Conservation (phyloP, 208 protist genomes). For the Trypanosoma congolense region DNA sequence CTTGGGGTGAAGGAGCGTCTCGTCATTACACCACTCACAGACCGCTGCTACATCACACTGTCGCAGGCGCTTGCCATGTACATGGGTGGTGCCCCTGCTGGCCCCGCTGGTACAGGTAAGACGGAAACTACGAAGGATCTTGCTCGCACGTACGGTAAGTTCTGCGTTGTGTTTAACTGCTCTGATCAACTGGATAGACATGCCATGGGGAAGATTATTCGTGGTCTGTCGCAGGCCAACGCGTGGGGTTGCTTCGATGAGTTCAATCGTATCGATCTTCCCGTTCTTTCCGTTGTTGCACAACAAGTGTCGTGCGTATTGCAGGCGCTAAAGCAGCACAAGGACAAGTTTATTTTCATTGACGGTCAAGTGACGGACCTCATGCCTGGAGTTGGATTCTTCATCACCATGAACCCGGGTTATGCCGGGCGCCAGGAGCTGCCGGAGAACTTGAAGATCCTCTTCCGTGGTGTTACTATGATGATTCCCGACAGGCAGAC, state of each 20-base stretch:
- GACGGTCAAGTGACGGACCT: slow-evolving; percentile 89
- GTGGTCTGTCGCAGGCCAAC: slow-evolving; percentile 91
- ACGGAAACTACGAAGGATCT: slow-evolving; percentile 96
- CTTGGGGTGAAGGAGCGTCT: slow-evolving; percentile 93
- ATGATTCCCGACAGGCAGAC: slow-evolving; percentile 98
- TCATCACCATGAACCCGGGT: slow-evolving; percentile 99
- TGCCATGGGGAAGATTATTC: slow-evolving; percentile 94
- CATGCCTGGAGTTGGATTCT: slow-evolving; percentile 92
- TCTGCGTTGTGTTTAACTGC: slow-evolving; percentile 94
- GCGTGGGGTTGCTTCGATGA: slow-evolving; percentile 93
- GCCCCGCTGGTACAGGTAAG: slow-evolving; percentile 96
- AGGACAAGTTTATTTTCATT: slow-evolving; percentile 92
- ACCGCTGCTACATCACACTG: slow-evolving; percentile 96
- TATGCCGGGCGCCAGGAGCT: slow-evolving; percentile 98
- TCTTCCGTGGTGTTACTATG: slow-evolving; percentile 98
- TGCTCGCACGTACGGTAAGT: slow-evolving; percentile 92
- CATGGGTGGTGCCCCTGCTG: slow-evolving; percentile 95
- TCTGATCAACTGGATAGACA: slow-evolving; percentile 92
- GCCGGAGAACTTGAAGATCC: slow-evolving; percentile 98
- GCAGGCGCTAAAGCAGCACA: slow-evolving; percentile 90
- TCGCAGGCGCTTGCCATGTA: slow-evolving; percentile 95
- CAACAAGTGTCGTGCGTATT: slow-evolving; percentile 92
- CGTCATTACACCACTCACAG: slow-evolving; percentile 92
- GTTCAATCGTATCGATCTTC: slow-evolving; percentile 94
- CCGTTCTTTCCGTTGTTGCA: slow-evolving; percentile 92